Evolutionary conservation across 768 basidiomycete genomes (phyloP).

Genomic region (Auriculariales sp.): DNA sequence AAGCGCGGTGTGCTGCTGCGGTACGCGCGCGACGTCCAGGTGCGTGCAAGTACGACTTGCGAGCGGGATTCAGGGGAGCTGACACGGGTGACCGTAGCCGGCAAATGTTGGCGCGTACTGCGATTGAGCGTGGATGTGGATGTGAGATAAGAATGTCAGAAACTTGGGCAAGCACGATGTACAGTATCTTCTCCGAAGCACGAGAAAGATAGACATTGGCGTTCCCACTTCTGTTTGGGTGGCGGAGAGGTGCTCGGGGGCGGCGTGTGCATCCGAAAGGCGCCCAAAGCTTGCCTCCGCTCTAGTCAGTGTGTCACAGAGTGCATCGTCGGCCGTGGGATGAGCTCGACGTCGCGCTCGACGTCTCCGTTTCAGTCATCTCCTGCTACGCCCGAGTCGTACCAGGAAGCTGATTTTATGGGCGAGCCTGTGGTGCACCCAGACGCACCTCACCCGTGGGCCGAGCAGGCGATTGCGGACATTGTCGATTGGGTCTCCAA

Average conservation of each 20-base stretch:
- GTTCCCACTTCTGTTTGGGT: not conserved
- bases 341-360: slow-evolving; percentile 1
- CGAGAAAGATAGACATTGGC: not conserved
- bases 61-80: slow-evolving; percentile 1
- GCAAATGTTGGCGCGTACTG: slow-evolving; percentile 73
- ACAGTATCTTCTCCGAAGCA: too few species aligned
- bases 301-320: not conserved
- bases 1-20: slow-evolving; percentile 61
- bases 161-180: too few species aligned
- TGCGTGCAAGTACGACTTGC: slow-evolving; percentile 26
- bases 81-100: slow-evolving; percentile 32
- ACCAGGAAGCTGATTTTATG: not conserved
- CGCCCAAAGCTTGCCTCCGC: not conserved
- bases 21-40: slow-evolving; percentile 78
- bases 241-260: too few species aligned
- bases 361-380: not conserved
- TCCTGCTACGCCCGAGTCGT: not conserved
- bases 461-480: not conserved
- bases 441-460: not conserved
- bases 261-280: too few species aligned
- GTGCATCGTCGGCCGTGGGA: not conserved
- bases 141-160: too few species aligned
- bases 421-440: not conserved
- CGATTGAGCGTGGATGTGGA: too few species aligned
- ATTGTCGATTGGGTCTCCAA: not conserved